Evolutionary conservation across 148 eudicot genomes (phyloP).

Genomic region (Amaranthus cruentus): DNA sequence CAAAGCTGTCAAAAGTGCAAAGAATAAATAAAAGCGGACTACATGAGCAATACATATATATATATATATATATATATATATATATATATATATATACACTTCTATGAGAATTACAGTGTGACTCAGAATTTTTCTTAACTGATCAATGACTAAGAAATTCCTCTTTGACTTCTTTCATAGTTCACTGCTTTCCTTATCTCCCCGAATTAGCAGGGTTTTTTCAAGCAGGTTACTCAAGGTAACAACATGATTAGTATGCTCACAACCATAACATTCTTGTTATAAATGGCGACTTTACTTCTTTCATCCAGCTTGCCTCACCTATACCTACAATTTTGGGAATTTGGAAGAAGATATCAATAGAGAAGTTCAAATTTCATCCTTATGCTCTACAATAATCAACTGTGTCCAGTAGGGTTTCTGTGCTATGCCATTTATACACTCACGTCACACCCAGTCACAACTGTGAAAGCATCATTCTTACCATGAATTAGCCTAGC

Average conservation of each 20-base stretch:
- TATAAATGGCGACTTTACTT: too few species aligned
- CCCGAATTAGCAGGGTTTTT: neutral
- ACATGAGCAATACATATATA: too few species aligned
- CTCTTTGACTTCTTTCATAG: neutral
- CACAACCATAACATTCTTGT: too few species aligned
- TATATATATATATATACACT: too few species aligned
- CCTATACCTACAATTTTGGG: neutral
- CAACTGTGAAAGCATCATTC: neutral
- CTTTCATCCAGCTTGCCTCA: neutral
- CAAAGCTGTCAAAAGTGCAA: neutral
- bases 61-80: too few species aligned
- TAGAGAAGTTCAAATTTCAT: neutral
- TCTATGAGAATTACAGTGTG: too few species aligned
- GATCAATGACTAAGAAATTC: too few species aligned
- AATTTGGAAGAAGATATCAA: neutral
- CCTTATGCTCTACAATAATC: neutral
- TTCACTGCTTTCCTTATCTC: neutral
- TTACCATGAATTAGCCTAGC: neutral
- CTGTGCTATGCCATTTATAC: neutral
- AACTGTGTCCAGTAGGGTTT: neutral
- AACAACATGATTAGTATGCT: neutral
- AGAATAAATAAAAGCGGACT: neutral
- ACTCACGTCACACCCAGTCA: neutral
- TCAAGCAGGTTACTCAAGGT: neutral
- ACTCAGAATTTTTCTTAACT: too few species aligned